phyloP scores from a whole-genome alignment of 768 basidiomycete genomes.

The Lactarius hengduanensis region DNA sequence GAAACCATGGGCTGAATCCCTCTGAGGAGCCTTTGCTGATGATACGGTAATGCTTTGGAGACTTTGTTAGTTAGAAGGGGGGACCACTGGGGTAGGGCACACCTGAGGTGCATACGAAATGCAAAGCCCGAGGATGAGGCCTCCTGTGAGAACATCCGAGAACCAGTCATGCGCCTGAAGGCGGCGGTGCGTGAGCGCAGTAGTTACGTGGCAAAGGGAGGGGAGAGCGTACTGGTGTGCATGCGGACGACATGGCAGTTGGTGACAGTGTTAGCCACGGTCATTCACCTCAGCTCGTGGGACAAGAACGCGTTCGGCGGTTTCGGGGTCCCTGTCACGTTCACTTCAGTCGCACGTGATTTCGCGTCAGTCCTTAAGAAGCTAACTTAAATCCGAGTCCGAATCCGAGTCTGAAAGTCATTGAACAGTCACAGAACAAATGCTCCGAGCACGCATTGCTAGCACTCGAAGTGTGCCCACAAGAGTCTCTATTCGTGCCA shows the following conservation, averaged over 20 bases:
- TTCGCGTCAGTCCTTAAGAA: not conserved
- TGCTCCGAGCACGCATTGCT: constrained; percentile 20
- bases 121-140: constrained; percentile 29
- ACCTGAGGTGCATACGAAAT: constrained; percentile 31
- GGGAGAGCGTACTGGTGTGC: constrained; percentile 18
- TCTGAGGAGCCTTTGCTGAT: constrained; percentile 75
- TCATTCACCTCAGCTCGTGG: not conserved
- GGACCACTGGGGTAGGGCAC: not conserved
- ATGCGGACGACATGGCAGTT: constrained; percentile 24
- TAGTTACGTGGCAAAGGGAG: not conserved
- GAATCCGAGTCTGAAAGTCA: not conserved
- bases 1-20: constrained; percentile 89
- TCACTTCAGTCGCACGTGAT: constrained; percentile 19
- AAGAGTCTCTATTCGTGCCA: constrained; percentile 15
- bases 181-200: constrained; percentile 8
- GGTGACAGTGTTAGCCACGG: not conserved
- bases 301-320: not conserved
- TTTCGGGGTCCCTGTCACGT: constrained; percentile 14
- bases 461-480: constrained; percentile 12
- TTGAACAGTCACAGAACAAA: not conserved
- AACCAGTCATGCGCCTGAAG: constrained; percentile 29
- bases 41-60: constrained; percentile 71
- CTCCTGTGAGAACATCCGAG: constrained; percentile 26
- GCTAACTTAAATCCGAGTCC: not conserved
- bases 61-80: not conserved